phyloP scores from a whole-genome alignment of 805 yeast species.

The Saccharomycopsis fibuligera region DNA sequence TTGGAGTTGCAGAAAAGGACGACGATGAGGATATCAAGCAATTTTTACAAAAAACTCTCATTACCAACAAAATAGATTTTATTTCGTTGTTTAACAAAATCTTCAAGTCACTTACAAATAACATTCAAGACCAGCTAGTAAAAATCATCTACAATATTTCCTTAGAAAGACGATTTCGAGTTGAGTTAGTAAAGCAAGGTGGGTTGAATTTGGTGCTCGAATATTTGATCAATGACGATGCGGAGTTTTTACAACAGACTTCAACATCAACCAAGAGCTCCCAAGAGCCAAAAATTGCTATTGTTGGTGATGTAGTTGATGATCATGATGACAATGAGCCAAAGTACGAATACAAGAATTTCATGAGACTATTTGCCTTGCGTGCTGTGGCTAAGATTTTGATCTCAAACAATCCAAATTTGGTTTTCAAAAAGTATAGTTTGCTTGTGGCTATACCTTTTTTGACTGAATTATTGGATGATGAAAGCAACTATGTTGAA shows the following conservation, averaged over 20 bases:
- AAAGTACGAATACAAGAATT: conserved; percentile 6
- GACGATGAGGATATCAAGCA: conserved; percentile 20
- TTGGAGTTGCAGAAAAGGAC: conserved; percentile 19
- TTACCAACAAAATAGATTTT: conserved; percentile 2
- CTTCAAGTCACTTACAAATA: conserved; percentile 19
- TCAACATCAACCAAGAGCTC: too few species aligned
- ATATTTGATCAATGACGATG: conserved; percentile 33
- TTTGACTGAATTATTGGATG: conserved; percentile 41
- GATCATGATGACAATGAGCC: not conserved
- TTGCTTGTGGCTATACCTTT: conserved; percentile 41
- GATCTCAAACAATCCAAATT: conserved; percentile 37
- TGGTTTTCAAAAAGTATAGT: conserved; percentile 36
- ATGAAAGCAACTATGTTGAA: conserved; percentile 25
- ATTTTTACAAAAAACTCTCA: conserved; percentile 23
- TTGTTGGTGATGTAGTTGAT: too few species aligned
- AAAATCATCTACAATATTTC: conserved; percentile 33
- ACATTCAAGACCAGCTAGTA: conserved; percentile 29
- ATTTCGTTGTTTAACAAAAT: conserved; percentile 20
- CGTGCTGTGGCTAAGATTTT: conserved; percentile 40
- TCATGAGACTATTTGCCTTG: conserved; percentile 31
- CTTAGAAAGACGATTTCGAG: conserved; percentile 25
- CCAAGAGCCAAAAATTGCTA: conserved; percentile 22
- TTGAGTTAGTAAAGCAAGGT: conserved; percentile 42
- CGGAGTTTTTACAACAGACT: conserved; percentile 23
- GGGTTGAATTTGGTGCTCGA: conserved; percentile 35